Percentiles rank a stretch among this genome's conserved stretches.
phyloP scores from a whole-genome alignment of 2,329 filamentous ascomycete species.

The Phaeosphaeria sp. region DNA sequence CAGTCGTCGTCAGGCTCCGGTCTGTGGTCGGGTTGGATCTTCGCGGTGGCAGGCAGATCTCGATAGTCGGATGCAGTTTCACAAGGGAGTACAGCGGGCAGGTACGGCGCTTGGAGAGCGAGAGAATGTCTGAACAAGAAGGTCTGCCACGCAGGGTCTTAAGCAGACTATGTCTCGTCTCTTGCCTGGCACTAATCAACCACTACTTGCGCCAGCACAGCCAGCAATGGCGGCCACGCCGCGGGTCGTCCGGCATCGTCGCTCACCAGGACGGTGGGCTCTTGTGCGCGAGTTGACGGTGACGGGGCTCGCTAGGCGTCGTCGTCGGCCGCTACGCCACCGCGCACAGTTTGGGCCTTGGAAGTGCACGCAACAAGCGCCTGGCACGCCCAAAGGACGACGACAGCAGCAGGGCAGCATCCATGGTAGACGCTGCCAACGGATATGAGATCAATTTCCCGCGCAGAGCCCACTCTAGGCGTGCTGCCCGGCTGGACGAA shows the following conservation, averaged over 20 bases:
- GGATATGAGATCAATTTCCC: conserved; percentile 2
- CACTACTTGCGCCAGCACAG: conserved; percentile 5
- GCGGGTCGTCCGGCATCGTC: conserved; percentile 21
- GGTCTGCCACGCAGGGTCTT: not conserved
- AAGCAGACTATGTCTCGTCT: not conserved
- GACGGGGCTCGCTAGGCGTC: not conserved
- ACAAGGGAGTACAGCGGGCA: not conserved
- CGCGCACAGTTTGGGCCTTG: conserved; percentile 14
- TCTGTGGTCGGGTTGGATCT: not conserved
- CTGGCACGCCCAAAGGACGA: conserved; percentile 7
- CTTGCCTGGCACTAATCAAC: not conserved
- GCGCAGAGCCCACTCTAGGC: conserved; percentile 6
- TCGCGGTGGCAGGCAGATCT: not conserved
- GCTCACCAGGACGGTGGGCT: conserved; percentile 11
- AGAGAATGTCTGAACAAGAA: not conserved
- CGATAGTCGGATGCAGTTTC: not conserved
- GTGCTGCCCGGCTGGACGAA: not conserved
- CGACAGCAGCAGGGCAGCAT: conserved; percentile 13
- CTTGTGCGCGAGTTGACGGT: not conserved
- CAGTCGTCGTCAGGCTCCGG: not conserved
- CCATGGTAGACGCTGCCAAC: conserved; percentile 10
- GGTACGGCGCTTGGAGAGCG: not conserved
- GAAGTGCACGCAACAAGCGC: conserved; percentile 10
- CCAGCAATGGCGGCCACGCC: conserved; percentile 22
- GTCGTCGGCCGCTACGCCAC: conserved; percentile 12